Evolutionary conservation across 345 rosid genomes (phyloP).

Genomic region (Eucalyptus regnans): DNA sequence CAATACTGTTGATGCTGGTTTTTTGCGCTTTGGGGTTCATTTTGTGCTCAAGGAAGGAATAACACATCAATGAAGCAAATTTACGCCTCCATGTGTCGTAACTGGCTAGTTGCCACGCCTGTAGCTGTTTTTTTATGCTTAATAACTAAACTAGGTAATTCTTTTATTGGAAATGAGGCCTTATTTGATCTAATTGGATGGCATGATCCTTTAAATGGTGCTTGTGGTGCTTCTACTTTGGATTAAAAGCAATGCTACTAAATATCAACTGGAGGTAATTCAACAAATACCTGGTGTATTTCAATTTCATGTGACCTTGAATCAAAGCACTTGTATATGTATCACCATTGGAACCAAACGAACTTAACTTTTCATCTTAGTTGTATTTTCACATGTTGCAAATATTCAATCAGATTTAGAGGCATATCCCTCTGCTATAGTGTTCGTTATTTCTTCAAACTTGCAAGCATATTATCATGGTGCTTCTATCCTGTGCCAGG

Average conservation of each 20-base stretch:
- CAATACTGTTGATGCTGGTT: not conserved
- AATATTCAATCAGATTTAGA: not conserved
- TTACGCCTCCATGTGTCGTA: not conserved
- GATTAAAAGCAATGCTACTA: not conserved
- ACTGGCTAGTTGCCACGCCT: not conserved
- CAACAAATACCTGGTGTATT: not conserved
- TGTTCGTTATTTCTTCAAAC: not conserved
- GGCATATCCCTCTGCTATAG: not conserved
- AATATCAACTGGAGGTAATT: not conserved
- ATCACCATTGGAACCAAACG: not conserved
- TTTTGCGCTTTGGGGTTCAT: not conserved
- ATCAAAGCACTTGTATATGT: not conserved
- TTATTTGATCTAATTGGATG: not conserved
- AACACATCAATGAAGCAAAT: not conserved
- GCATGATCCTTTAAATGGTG: not conserved
- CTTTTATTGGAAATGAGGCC: not conserved
- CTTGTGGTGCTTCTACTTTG: not conserved
- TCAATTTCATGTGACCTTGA: not conserved
- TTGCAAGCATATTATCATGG: not conserved
- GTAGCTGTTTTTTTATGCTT: not conserved
- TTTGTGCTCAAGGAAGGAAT: not conserved
- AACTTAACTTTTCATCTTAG: not conserved
- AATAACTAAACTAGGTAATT: not conserved
- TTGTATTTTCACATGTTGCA: not conserved
- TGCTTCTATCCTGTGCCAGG: conserved; percentile 22